These are phyloP conservation scores for Drechslerella dactyloides DNA, from an alignment of 2,329 filamentous ascomycete genomes.

Conservation along the genomic window DNA sequence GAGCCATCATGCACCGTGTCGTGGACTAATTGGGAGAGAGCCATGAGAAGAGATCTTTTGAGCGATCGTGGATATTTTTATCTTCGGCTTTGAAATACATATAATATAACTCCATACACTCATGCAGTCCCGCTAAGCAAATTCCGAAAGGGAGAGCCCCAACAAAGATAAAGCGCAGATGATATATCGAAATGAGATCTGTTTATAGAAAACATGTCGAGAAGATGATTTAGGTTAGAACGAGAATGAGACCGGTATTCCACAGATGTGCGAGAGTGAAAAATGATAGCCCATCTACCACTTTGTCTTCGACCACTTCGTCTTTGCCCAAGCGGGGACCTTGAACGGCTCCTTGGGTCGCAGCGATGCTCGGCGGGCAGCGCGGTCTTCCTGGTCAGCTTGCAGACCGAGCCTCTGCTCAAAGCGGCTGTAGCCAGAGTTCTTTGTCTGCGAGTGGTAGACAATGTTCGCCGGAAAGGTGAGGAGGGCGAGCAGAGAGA, in stretches of 20 bases:
- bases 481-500: slow-evolving; percentile 36
- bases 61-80: slow-evolving; percentile 27
- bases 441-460: slow-evolving; percentile 47
- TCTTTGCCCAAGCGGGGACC: slow-evolving; percentile 44
- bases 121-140: slow-evolving; percentile 40
- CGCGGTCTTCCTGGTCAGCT: slow-evolving; percentile 34
- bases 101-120: slow-evolving; percentile 26
- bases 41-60: background rate
- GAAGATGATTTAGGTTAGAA: slow-evolving; percentile 4
- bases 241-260: background rate
- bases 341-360: slow-evolving; percentile 40
- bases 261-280: background rate
- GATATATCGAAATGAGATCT: background rate
- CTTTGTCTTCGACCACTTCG: background rate
- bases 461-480: slow-evolving; percentile 49
- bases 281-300: no score
- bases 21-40: slow-evolving; percentile 49
- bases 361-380: slow-evolving; percentile 14
- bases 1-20: slow-evolving; percentile 55
- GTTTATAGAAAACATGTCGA: background rate
- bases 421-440: slow-evolving; percentile 47
- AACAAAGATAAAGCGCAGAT: background rate
- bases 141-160: background rate
- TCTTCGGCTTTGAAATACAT: slow-evolving; percentile 22
- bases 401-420: slow-evolving; percentile 31